Evolutionary conservation across 2,329 filamentous ascomycete genomes (phyloP), one percentile per base, ranked within the genome.

Genomic region (Alternaria postmessia): DNA sequence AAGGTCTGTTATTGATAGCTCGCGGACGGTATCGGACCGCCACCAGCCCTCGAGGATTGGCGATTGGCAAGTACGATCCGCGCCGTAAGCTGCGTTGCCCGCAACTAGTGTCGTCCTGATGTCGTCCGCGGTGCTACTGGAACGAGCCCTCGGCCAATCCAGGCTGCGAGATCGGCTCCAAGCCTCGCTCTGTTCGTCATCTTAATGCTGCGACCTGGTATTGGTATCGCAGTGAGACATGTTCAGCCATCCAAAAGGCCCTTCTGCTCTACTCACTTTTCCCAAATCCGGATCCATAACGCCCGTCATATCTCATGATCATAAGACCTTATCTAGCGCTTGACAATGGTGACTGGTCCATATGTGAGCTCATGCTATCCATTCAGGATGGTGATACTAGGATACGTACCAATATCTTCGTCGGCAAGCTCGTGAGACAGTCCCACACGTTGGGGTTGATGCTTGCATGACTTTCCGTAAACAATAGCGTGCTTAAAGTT

Each of bases 401-500:
- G 34, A 38, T 64, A 74, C 89, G 83, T 85, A 94, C 92, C 92
- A 81, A 99, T 97, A 82, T 99, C 95, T 82, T 99, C 95, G 79
- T 99, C 95, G 59, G 89, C 92, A 74, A 99, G 85, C 83, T 97
- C 93, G 79, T 99, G 95, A 54, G 87, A 84, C 67, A 99, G 86
- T 51, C 95, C 95, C 64, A 98, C 95, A 74, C 94, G 88, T 82
- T 99, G 95, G 67, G 95, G 95, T 82, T 98, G 95, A 83, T 99
- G 95, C 86, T 98, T 98, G 70, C 98, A 94, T 57, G 94, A 97
- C 79, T 94, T 95, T 70, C 95, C 95, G 80, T 98, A 99, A 42
- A 99, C 95, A 76, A 99, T 90, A 55, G 95, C 95, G 63, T 90
- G 88, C 81, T 94, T 96, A 86, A 99, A 99, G 71, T 97, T 90